Base-by-base conservation (phyloP, 1,284 basidiomycete species). In the Puccinia triticina region DNA sequence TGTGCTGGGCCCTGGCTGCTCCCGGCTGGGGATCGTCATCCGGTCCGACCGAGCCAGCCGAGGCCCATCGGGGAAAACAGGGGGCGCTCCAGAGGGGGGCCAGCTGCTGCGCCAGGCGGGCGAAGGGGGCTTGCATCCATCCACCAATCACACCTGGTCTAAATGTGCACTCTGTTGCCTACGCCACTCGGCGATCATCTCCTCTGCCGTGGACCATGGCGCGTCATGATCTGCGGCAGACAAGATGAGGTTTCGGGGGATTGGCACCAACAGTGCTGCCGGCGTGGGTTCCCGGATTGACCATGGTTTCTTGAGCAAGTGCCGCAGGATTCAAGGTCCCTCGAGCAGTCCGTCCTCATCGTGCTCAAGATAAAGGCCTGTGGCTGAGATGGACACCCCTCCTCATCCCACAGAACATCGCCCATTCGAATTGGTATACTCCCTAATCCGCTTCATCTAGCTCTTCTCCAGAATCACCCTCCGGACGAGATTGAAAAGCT, bases 31-130 rank as follows among this genome's bases (percentile, higher is more conserved):
- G n/a, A 14, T 59, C 55, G 55, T 59, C 55, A 59, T 59, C 50
- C 50, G 50, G 16, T 53, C 23, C 23, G 50, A 23, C 50, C 23
- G 12, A 53, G 23, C 7, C 12, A 16, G 50, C 50, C 23, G 11
- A 16, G 14, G 59, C 14, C 59, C 59, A 64, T 37, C 59, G 59
- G 59, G 59, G 32, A 64, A 14, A 64, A 64, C 59, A 64, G 59
- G 59, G 59, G 29, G 21, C 4, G 8, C n/a, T 29, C 57, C 57
- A 46, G 8, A 46, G 7, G 14, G 43, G 43, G 43, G 43, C 8
- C 8, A 59, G n/a, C n/a, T 23, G 57, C n/a, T 7, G n/a, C 3
- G 7, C 59, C 29, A 34, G 32, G 11, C 32, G 43, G 43, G 43
- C 29, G 37, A 29, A 21, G 32, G 59, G 59, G 59, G 59, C 59